Base-by-base conservation (phyloP, 192 early-diverging fungal species). In the Dimargaris xerosporica region DNA sequence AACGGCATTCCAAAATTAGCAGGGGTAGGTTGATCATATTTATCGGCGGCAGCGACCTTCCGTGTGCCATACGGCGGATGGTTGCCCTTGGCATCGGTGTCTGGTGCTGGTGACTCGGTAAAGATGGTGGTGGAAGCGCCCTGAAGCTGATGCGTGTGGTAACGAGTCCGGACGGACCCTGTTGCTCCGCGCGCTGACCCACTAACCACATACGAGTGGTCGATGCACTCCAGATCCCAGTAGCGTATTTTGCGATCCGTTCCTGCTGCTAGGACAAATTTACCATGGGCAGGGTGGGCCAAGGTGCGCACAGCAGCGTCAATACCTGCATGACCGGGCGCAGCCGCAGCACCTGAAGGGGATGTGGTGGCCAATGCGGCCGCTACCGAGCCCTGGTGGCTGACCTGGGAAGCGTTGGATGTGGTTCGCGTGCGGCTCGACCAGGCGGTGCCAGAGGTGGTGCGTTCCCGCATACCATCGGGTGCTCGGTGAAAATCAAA, bases 241-340 rank as follows among this genome's bases (percentile, higher is more conserved):
- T 84, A 88, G n/a, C 92, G 73, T 34, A 96, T 70, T 69, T 92
- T 91, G 41, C 88, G 80, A 73, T 96, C 93, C 5, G 81, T 82
- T 6, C 91, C 89, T 0, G 73, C 88, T 0, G 87, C 81, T 25
- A 96, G 70, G 72, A 96, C 80, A 61, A 78, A 86, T 21, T 74
- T 63, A 29, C 74, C 74, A 39, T 84, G 76, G 13, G 67, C 51
- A 1, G 76, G 69, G 54, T 75, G 77, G n/a, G 79, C 70, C 11
- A 89, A 62, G 3, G 81, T 78, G n/a, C 79, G 76, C 25, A 88
- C 74, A 12, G 76, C 77, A 52, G 78, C 79, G 59, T 75, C 82
- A 19, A 69, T 71, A n/a, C 71, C 75, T 66, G 70, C 82, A 29
- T 69, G 72, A 66, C 75, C 77, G 67, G 72, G 75, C 23, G 66